Evolutionary conservation across 805 yeast species (phyloP), one percentile per base, ranked within the genome.

Genomic region (Zygoascus bituminiphila): DNA sequence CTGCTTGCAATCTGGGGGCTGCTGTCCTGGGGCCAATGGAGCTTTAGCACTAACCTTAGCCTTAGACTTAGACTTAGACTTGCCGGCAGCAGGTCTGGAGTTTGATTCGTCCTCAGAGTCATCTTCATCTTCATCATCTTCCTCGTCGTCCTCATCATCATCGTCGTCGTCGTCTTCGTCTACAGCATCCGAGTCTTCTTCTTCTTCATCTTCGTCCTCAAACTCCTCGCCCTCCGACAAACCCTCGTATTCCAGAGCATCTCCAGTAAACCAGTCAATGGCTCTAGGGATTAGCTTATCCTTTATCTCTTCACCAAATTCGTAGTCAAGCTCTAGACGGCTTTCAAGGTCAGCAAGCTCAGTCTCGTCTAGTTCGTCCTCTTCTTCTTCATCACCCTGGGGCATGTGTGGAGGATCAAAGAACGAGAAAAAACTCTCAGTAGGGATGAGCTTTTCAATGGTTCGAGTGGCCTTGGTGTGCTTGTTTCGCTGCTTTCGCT

Each of bases 261-360:
- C 88, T 43, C 98, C 98, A 8, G 98, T 91, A 67, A 88, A 93
- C 98, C 98, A 93, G 66, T 91, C 98, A 60, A 93, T 78, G 46
- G 98, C 98, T 64, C 96, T 81, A 54, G 98, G 97, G 54, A 93
- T 82, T 63, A 93, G 77, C 67, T 93, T 85, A 67, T 93, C 98
- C 73, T 93, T 93, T 65, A 93, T 79, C 62, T 89, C 89, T 69
- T 93, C 98, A 54, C 98, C 98, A 54, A 93, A 75, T 63, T 88
- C 93, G 72, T 93, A 93, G 70, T 93, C 98, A 59, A 86, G 73
- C 59, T 88, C 96, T 61, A 93, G 75, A 63, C 87, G 78, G 50
- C 79, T 82, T 66, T 88, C 96, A 56, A 89, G 72, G 49, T 84
- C 93, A 49, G 75, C 82, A 47, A 79, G 82, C 36, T 77, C 82